Evolutionary conservation across 371 early-diverging fungal genomes (phyloP).

Genomic region (Mortierella sp.): DNA sequence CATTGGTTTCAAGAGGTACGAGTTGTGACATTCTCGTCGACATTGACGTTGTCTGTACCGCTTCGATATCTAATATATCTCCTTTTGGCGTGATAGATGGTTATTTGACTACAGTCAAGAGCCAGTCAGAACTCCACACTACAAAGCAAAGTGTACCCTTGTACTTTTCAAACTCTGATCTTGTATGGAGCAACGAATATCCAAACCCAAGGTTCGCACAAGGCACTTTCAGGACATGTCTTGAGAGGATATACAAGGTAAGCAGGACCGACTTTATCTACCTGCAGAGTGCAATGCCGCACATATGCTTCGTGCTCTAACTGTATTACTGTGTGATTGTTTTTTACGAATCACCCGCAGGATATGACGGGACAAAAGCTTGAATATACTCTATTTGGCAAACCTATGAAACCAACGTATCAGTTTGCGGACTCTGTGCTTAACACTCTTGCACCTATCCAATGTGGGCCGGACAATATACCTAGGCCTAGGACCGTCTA

Average conservation of each 20-base stretch:
- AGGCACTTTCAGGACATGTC: constrained; percentile 80
- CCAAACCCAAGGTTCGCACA: constrained; percentile 85
- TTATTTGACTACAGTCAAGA: constrained; percentile 67
- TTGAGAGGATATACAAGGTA: constrained; percentile 73
- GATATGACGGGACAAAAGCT: constrained; percentile 63
- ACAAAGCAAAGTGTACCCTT: constrained; percentile 74
- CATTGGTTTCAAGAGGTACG: constrained; percentile 68
- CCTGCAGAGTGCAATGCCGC: too few species aligned
- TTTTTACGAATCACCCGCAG: constrained; percentile 3
- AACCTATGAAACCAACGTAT: constrained; percentile 84
- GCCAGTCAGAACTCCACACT: constrained; percentile 37
- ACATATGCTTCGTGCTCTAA: too few species aligned
- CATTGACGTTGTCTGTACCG: neutral
- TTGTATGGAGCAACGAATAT: constrained; percentile 87
- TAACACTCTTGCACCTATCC: constrained; percentile 43
- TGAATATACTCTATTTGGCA: constrained; percentile 84
- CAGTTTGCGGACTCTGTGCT: constrained; percentile 74
- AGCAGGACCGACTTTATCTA: neutral
- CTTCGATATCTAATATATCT: neutral
- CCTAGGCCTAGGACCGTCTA: constrained; percentile 40
- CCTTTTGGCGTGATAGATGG: constrained; percentile 57
- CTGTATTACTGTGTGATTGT: too few species aligned
- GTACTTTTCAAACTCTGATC: constrained; percentile 85
- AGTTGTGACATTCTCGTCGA: neutral
- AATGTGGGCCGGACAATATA: constrained; percentile 12